Evolutionary conservation across 1,139 yeast genomes (phyloP), one percentile per base, ranked within the genome.

Genomic region (Ogataea hybrid): DNA sequence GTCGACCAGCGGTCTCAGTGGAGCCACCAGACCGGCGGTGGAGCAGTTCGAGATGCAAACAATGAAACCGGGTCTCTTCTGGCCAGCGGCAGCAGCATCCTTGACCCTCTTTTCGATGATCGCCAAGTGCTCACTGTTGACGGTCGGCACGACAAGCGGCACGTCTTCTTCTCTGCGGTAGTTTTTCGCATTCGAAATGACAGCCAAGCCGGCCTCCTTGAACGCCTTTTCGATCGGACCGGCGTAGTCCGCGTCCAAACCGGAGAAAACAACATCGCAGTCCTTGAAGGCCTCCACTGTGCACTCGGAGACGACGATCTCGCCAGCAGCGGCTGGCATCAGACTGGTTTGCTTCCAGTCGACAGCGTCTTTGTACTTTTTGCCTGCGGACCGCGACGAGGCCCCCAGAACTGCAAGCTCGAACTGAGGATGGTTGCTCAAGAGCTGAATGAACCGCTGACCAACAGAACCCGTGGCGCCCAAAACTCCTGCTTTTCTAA

Each of bases 391-490:
- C 62, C 97, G 80, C 25, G 87, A 62, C 17, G 97, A 88, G 5
- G 99, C 99, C 49, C 98, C 98, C 49, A 92, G 73, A 6, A 81
- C 94, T 47, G 79, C 75, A 43, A 92, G 68, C 63, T 87, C 89
- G 58, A 94, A 89, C 49, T 88, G 88, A 25, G 97, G 97, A 62
- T 92, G 97, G 49, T 85, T 70, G 2, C 90, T 78, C 51, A 92
- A 74, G 42, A 92, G 73, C 43, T 90, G 73, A 51, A 92, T 90
- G 63, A 92, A 92, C 58, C 98, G 77, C 68, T 92, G 99, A 42
- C 99, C 99, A 35, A 92, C 99, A 32, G 96, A 84, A 39, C 97
- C 98, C 17, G 97, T 90, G 54, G 97, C 97, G 41, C 98, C 98
- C 52, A 92, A 73, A 56, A 92, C 96, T 69, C 98, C 98, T 14